Conservation (phyloP, 2,329 filamentous ascomycete genomes). For the Fusarium paranaense region DNA sequence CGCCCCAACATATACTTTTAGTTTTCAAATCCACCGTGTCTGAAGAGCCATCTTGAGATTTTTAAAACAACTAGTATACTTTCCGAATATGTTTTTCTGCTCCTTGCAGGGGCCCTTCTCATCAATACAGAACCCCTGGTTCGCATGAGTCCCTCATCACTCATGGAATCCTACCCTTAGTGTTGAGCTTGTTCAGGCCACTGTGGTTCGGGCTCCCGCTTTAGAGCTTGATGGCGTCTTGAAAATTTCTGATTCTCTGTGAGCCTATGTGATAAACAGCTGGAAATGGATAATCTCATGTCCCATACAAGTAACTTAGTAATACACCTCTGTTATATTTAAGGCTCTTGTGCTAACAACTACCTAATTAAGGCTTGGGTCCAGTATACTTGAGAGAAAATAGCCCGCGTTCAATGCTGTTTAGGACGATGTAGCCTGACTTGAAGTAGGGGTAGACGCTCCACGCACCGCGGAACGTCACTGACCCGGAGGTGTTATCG, state of each 20-base stretch:
- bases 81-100: background rate
- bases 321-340: background rate
- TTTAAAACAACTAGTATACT: background rate
- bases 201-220: background rate
- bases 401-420: background rate
- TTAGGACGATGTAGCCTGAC: background rate
- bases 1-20: constrained; percentile 39
- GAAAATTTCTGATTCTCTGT: background rate
- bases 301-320: background rate
- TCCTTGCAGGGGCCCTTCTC: background rate
- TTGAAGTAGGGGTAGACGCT: background rate
- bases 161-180: background rate
- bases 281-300: background rate
- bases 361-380: background rate
- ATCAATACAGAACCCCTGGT: background rate
- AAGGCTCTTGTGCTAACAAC: background rate
- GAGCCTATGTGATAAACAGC: background rate
- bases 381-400: background rate
- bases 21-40: background rate
- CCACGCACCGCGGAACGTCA: background rate
- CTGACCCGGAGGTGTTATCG: background rate
- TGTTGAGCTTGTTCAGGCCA: background rate
- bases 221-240: background rate
- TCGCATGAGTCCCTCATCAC: background rate
- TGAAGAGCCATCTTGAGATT: background rate